Conservation (phyloP, 2,329 filamentous ascomycete genomes). For the Fusarium sp. region DNA sequence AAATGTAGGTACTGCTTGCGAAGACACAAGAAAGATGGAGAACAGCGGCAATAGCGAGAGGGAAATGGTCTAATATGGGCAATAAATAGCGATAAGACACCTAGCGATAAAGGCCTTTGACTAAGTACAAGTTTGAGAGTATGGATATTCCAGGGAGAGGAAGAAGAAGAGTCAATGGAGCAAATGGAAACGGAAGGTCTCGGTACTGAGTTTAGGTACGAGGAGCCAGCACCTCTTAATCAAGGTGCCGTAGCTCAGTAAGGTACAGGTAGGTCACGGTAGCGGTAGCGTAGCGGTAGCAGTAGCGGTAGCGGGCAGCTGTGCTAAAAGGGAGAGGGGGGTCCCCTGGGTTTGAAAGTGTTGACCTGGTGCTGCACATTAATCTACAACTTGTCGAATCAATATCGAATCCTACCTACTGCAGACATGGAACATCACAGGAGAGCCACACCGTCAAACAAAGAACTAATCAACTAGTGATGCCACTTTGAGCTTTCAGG, state of each 20-base stretch:
- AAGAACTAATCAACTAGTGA: conserved; percentile 7
- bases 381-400: conserved; percentile 16
- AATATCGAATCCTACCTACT: background rate
- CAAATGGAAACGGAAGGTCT: background rate
- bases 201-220: background rate
- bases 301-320: background rate
- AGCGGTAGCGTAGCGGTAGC: background rate
- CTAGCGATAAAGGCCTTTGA: background rate
- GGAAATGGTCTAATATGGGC: background rate
- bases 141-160: background rate
- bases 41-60: background rate
- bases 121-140: background rate
- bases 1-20: background rate
- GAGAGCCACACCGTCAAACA: conserved; percentile 21
- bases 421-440: background rate
- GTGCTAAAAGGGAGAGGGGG: conserved; percentile 9
- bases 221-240: background rate
- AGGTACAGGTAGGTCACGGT: background rate
- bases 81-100: background rate
- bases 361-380: background rate
- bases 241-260: background rate
- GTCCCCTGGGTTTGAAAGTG: background rate
- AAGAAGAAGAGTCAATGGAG: background rate
- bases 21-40: background rate
- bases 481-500: conserved; percentile 27